A percentile compares a stretch with the other conserved stretches of the same genome.
Evolutionary conservation across 1,284 basidiomycete genomes (phyloP).

Genomic region (Sanghuangporus sanghuang): DNA sequence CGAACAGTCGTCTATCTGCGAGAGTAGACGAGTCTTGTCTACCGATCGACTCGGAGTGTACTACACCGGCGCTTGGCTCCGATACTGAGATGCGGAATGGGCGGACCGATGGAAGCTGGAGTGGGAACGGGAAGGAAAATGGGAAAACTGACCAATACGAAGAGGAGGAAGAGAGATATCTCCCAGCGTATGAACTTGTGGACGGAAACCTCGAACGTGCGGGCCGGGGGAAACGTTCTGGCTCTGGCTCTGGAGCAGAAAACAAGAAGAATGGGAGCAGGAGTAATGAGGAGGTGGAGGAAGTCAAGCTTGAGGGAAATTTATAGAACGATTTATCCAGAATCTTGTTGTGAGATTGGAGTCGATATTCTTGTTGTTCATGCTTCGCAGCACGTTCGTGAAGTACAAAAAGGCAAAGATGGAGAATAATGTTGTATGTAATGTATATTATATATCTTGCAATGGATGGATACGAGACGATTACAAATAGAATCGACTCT

Average conservation of each 20-base stretch:
- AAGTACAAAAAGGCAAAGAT: not conserved
- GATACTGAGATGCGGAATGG: not conserved
- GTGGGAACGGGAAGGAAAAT: slow-evolving; percentile 8
- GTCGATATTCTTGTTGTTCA: not conserved
- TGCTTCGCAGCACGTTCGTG: not conserved
- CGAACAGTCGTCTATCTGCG: too few relatives aligned
- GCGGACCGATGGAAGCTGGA: slow-evolving; percentile 5
- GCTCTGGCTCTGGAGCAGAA: not conserved
- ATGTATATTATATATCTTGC: not conserved
- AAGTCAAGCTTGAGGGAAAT: not conserved
- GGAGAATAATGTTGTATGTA: not conserved
- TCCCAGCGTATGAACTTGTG: slow-evolving; percentile 74
- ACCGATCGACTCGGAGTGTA: slow-evolving; percentile 10
- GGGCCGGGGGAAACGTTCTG: slow-evolving; percentile 36
- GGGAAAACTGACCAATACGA: not conserved
- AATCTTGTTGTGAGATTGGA: not conserved
- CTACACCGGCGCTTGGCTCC: not conserved
- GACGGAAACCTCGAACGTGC: slow-evolving; percentile 77
- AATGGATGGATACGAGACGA: not conserved
- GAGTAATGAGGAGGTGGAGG: not conserved
- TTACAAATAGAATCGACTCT: too few relatives aligned
- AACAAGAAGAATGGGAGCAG: not conserved
- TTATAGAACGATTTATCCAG: not conserved
- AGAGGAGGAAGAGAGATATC: slow-evolving; percentile 36
- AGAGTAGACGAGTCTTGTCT: not conserved